A percentile compares a stretch with the other conserved stretches of the same genome.
phyloP scores from a whole-genome alignment of 768 basidiomycete genomes.

The Termitomyces sp. region DNA sequence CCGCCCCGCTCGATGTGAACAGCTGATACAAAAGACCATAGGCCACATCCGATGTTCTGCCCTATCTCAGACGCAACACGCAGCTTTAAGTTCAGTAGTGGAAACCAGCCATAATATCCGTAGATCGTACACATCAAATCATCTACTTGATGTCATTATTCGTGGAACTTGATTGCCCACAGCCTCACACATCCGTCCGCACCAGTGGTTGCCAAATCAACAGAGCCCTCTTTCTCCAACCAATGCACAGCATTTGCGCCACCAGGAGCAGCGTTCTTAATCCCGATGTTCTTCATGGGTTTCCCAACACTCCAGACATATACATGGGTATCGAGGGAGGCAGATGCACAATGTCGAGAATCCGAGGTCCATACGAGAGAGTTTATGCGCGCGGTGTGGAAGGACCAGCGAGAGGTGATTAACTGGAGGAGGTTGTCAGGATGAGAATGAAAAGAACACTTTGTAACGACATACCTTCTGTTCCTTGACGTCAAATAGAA shows the following conservation, averaged over 20 bases:
- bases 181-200: slow-evolving; percentile 78
- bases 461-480: slow-evolving; percentile 44
- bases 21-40: not conserved
- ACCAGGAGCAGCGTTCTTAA: slow-evolving; percentile 84
- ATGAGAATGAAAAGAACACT: not conserved
- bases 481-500: slow-evolving; percentile 69
- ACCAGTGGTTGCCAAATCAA: slow-evolving; percentile 66
- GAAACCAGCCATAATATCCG: not conserved
- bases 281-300: slow-evolving; percentile 69
- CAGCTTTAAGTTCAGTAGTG: not conserved
- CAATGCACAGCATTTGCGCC: slow-evolving; percentile 83
- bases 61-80: too few species aligned
- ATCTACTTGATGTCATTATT: slow-evolving; percentile 8
- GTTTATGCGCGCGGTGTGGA: slow-evolving; percentile 80
- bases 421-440: slow-evolving; percentile 33
- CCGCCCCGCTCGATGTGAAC: not conserved
- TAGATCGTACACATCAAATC: not conserved
- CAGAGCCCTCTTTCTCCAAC: slow-evolving; percentile 45
- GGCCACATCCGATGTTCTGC: too few species aligned
- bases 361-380: slow-evolving; percentile 75
- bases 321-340: slow-evolving; percentile 89
- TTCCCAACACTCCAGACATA: slow-evolving; percentile 81
- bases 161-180: slow-evolving; percentile 61
- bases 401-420: slow-evolving; percentile 78
- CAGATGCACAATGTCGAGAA: slow-evolving; percentile 77